Evolutionary conservation across 257 asterid genomes (phyloP).

Genomic region (Orobanche coerulescens): DNA sequence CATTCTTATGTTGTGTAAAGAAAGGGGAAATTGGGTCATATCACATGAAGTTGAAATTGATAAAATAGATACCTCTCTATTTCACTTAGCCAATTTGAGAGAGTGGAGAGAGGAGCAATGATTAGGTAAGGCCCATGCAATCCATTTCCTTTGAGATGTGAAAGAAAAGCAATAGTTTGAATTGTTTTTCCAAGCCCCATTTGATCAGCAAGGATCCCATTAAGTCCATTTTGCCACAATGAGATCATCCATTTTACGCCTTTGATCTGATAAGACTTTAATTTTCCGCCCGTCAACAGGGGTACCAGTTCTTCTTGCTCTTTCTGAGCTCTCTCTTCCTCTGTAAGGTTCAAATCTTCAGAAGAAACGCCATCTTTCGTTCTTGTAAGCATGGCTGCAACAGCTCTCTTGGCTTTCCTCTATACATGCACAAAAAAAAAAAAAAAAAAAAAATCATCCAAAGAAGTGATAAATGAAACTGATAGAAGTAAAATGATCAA

Average conservation of each 20-base stretch:
- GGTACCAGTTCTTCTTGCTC: slow-evolving; percentile 92
- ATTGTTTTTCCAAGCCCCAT: slow-evolving; percentile 99
- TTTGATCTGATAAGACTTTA: slow-evolving; percentile 86
- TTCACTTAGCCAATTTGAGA: slow-evolving; percentile 94
- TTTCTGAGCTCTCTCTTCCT: slow-evolving; percentile 58
- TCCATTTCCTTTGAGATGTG: slow-evolving; percentile 95
- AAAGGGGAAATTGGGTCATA: no score
- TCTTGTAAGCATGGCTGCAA: slow-evolving; percentile 90
- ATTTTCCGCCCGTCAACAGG: slow-evolving; percentile 83
- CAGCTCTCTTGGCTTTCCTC: slow-evolving; percentile 93
- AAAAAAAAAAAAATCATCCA: no score
- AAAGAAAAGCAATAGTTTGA: slow-evolving; percentile 89
- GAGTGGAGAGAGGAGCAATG: slow-evolving; percentile 96
- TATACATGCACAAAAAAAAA: slow-evolving; percentile 20
- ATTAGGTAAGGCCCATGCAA: slow-evolving; percentile 84
- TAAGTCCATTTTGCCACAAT: slow-evolving; percentile 96
- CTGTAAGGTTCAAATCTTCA: slow-evolving; percentile 60
- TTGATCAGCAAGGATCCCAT: slow-evolving; percentile 99
- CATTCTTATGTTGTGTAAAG: not conserved
- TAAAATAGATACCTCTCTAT: slow-evolving; percentile 46
- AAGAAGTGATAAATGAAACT: slow-evolving; percentile 6
- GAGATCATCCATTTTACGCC: slow-evolving; percentile 99
- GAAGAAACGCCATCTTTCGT: slow-evolving; percentile 50
- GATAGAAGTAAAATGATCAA: not conserved
- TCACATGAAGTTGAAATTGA: slow-evolving; percentile 10